Conservation (phyloP, 352 stramenopile species). For the Pythium diclinum region DNA sequence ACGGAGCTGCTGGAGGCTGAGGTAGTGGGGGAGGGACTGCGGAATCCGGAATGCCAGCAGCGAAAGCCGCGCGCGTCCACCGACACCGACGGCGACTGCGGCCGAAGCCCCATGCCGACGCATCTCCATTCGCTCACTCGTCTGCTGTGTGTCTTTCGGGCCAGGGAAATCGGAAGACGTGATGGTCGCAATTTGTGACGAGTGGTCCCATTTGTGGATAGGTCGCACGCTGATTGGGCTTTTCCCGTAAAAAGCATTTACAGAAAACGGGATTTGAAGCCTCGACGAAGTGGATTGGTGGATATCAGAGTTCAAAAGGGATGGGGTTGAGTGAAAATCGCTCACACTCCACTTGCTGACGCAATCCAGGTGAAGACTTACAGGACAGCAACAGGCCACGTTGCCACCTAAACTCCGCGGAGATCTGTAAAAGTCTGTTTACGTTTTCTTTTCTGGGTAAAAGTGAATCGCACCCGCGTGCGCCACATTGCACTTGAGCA, state of each 20-base stretch:
- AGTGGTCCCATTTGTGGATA: background rate
- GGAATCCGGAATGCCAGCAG: background rate
- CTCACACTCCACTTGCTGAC: background rate
- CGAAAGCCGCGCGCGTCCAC: background rate
- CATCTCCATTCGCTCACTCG: background rate
- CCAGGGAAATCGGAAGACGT: too few species aligned
- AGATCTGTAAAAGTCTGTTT: background rate
- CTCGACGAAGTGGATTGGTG: background rate
- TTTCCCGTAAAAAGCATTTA: background rate
- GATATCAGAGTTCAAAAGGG: background rate
- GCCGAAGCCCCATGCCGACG: background rate
- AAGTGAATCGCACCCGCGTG: background rate
- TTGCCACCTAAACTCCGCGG: background rate
- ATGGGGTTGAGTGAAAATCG: background rate
- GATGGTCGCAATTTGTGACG: background rate
- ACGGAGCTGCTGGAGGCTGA: too few species aligned
- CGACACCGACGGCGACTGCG: background rate
- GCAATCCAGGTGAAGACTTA: constrained; percentile 2
- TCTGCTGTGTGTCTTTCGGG: too few species aligned
- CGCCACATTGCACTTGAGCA: too few species aligned
- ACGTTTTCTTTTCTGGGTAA: background rate
- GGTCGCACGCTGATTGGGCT: background rate
- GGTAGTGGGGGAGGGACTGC: background rate
- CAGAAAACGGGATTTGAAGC: background rate
- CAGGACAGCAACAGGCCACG: background rate